Base-by-base conservation (phyloP, 116 monocot species). In the Papilionanthe hybrid region DNA sequence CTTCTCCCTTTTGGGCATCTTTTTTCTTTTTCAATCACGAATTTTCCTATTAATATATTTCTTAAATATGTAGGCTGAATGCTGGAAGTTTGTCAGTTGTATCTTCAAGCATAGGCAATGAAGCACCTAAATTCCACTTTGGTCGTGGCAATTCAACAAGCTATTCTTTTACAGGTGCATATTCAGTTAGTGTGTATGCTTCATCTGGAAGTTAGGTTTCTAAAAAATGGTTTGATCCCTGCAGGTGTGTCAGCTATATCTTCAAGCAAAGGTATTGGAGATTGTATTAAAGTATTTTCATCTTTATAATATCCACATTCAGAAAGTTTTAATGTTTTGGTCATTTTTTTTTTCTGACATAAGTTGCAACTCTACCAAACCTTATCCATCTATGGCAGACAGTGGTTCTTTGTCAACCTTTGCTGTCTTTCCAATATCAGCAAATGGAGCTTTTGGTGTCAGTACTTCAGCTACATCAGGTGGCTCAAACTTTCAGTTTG, bases 141-240 rank as follows among this genome's bases (percentile, higher is more conserved):
- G 69, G 69, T 32, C 37, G 37, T 37, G 37, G 69, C 69, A 69
- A 69, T 69, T 69, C 69, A 29, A 13, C 69, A 69, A 37, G 30
- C 69, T 30, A 69, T 69, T 69, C 69, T 15, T 69, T 69, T 69
- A 1, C 69, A 69, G 69, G 69, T 69, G 17, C 37, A 6, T 69
- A 17, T 69, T 69, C 32, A 69, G 69, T 69, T 17, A 17, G 5
- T 13, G 22, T 30, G 69, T 15, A 37, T 37, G 69, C 15, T 25
- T 69, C 22, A 32, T 69, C 1, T 69, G 69, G 27, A 69, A 32
- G 32, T 4, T 17, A 17, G 69, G 18, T 37, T 69, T 15, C 13
- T 69, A 69, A 69, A 22, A 65, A 69, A 69, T 69, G 69, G 32
- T 69, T 69, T 69, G 37, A 69, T 69, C 32, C 13, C 37, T 69